These are phyloP conservation scores for Trichosporon ovoides DNA, from an alignment of 1,284 basidiomycete genomes.

Conservation along the genomic window DNA sequence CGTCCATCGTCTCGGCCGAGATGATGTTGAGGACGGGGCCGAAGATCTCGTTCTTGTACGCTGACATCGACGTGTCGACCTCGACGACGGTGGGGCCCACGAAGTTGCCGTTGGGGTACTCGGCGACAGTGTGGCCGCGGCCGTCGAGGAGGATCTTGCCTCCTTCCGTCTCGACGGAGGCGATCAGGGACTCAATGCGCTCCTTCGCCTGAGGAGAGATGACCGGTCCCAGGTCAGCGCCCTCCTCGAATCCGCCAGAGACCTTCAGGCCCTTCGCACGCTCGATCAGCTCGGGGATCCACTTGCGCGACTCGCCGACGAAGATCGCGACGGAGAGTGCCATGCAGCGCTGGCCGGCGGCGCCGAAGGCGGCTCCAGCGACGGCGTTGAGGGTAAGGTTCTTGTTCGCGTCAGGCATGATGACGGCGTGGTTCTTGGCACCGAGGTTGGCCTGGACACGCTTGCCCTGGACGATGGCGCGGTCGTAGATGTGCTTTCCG, in stretches of 20 bases:
- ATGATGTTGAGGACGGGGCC: constrained; percentile 83
- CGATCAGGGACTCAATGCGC: constrained; percentile 71
- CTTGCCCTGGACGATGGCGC: constrained; percentile 63
- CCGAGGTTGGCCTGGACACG: constrained; percentile 89
- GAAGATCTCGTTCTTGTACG: constrained; percentile 95
- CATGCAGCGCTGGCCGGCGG: constrained; percentile 96
- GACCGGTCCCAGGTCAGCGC: constrained; percentile 83
- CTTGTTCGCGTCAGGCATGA: constrained; percentile 96
- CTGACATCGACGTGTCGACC: constrained; percentile 73
- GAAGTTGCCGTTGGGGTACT: constrained; percentile 88
- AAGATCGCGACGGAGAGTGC: constrained; percentile 77
- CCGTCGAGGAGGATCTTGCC: constrained; percentile 87
- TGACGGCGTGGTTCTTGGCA: constrained; percentile 91
- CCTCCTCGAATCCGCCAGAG: constrained; percentile 82
- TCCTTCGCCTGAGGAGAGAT: constrained; percentile 83
- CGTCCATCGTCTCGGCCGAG: constrained; percentile 78
- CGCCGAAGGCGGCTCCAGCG: constrained; percentile 91
- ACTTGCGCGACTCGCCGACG: constrained; percentile 74
- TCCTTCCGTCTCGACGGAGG: constrained; percentile 75
- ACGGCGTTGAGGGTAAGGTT: constrained; percentile 90
- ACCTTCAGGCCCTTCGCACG: constrained; percentile 76
- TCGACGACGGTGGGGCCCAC: constrained; percentile 90
- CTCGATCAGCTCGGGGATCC: constrained; percentile 82
- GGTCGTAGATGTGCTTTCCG: constrained; percentile 87
- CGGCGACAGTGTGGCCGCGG: constrained; percentile 61